phyloP scores from a whole-genome alignment of 2,329 filamentous ascomycete species.

The Penicillium sp. region DNA sequence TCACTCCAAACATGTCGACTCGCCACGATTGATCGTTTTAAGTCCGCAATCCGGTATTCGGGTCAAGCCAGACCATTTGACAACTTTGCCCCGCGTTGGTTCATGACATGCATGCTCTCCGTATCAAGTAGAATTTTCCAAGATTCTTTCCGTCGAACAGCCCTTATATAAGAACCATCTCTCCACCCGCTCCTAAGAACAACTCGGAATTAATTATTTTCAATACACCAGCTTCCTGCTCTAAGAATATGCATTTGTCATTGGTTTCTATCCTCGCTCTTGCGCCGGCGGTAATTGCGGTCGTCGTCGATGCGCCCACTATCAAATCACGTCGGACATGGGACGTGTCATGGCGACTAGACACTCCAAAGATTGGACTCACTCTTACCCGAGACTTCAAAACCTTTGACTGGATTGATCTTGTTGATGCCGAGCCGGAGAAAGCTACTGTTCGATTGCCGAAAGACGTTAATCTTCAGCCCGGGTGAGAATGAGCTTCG shows the following conservation, averaged over 20 bases:
- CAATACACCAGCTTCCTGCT: neutral
- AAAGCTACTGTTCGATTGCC: neutral
- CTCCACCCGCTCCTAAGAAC: no score
- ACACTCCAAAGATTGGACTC: neutral
- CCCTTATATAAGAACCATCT: neutral
- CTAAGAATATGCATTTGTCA: neutral
- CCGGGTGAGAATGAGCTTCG: neutral
- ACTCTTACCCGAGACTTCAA: conserved; percentile 1
- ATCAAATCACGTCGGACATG: conserved; percentile 3
- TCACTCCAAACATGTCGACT: neutral
- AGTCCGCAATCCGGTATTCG: neutral
- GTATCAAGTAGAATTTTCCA: neutral
- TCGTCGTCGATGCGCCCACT: neutral
- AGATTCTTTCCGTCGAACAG: neutral
- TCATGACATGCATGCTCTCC: neutral
- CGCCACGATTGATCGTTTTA: neutral
- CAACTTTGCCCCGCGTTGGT: neutral
- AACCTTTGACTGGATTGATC: neutral
- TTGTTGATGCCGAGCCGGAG: neutral
- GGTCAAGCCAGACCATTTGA: neutral
- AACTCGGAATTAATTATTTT: neutral
- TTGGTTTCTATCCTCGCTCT: conserved; percentile 1
- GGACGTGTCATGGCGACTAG: conserved; percentile 2
- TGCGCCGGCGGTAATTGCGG: neutral
- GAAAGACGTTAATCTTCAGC: neutral